A percentile compares a stretch with the other conserved stretches of the same genome.
Evolutionary conservation across 768 basidiomycete genomes (phyloP).

Genomic region (Termitomyces sp.): DNA sequence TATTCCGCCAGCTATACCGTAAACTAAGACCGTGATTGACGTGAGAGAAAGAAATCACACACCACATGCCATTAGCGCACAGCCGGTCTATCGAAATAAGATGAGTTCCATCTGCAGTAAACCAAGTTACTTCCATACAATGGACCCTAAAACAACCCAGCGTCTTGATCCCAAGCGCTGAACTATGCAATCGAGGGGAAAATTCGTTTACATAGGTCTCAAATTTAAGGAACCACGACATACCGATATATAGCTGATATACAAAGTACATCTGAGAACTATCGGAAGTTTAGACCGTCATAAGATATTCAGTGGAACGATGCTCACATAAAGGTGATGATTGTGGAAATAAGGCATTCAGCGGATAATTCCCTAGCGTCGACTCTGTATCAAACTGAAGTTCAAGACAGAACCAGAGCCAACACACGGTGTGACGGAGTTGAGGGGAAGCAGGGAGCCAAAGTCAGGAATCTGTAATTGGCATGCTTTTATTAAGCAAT

Average conservation of each 20-base stretch:
- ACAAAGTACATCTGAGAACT: conserved; percentile 35
- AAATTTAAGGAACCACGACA: not conserved
- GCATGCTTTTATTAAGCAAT: not conserved
- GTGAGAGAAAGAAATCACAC: not conserved
- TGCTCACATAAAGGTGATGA: conserved; percentile 41
- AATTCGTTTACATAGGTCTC: not conserved
- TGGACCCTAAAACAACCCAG: conserved; percentile 25
- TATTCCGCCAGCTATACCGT: conserved; percentile 25
- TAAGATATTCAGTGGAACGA: not conserved
- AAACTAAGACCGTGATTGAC: conserved; percentile 7
- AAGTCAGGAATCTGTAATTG: conserved; percentile 39
- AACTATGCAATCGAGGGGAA: conserved; percentile 14
- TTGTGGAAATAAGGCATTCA: conserved; percentile 42
- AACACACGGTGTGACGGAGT: conserved; percentile 36
- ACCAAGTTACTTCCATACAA: conserved; percentile 22
- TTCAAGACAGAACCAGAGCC: conserved; percentile 8
- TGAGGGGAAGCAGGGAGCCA: conserved; percentile 36
- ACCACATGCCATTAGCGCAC: conserved; percentile 31
- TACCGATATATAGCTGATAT: conserved; percentile 37
- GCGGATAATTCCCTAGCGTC: conserved; percentile 33
- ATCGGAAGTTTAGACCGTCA: not conserved
- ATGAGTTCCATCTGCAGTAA: not conserved
- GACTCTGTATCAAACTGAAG: not conserved
- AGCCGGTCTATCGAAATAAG: conserved; percentile 18
- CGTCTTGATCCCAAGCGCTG: conserved; percentile 24